Conservation (phyloP, 2,329 filamentous ascomycete genomes). For the Penicillium frequentans region DNA sequence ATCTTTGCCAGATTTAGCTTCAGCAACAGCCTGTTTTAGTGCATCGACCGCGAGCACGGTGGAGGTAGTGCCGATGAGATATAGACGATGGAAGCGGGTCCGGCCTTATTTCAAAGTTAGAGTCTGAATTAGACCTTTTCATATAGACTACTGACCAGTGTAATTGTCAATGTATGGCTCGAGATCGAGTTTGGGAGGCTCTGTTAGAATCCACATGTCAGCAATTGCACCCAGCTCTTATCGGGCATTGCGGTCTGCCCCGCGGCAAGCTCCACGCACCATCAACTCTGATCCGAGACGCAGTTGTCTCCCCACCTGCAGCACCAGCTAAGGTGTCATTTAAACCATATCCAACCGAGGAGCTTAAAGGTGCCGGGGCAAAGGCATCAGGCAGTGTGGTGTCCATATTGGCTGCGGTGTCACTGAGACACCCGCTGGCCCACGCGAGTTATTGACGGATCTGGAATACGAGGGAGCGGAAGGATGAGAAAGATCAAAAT, state of each 20-base stretch:
- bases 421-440: neutral
- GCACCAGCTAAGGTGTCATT: neutral
- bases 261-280: conserved; percentile 23
- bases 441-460: neutral
- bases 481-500: neutral
- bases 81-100: conserved; percentile 76
- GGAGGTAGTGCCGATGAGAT: conserved; percentile 77
- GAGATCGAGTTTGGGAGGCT: conserved; percentile 83
- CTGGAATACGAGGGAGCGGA: neutral
- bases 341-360: conserved; percentile 8
- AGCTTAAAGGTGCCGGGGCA: conserved; percentile 18
- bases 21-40: conserved; percentile 71
- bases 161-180: conserved; percentile 92
- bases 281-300: conserved; percentile 28
- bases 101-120: conserved; percentile 56
- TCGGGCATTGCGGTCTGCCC: conserved; percentile 4
- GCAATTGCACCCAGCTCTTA: neutral
- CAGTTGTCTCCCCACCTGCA: neutral
- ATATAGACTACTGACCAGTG: conserved; percentile 54
- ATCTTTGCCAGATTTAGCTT: conserved; percentile 76
- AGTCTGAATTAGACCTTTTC: neutral
- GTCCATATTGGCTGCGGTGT: conserved; percentile 25
- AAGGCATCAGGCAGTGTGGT: conserved; percentile 27
- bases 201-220: conserved; percentile 44
- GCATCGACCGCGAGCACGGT: conserved; percentile 76